Base-by-base conservation (phyloP, 2,329 filamentous ascomycete genomes). In the Penicillium crustosum region DNA sequence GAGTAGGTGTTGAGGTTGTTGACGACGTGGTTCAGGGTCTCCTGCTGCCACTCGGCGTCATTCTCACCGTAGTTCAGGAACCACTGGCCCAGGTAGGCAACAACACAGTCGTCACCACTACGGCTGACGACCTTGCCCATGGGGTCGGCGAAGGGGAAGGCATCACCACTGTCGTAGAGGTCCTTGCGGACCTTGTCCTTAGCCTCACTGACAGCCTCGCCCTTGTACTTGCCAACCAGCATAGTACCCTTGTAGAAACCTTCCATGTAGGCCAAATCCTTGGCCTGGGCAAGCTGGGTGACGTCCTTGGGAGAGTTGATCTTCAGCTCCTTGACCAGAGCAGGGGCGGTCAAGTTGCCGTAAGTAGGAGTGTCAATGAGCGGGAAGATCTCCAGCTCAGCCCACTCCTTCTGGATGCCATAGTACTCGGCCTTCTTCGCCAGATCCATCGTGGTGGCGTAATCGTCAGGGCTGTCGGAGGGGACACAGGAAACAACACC, bases 371-470 rank as follows among this genome's bases (percentile, higher is more conserved):
- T 97, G 58, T 91, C 83, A 63, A 96, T 95, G 67, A 99, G 89
- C 52, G 94, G 91, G 60, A 91, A 73, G 55, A 97, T 93, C 63
- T 97, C 91, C 54, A 93, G 81, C 72, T 96, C 90, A 4, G 90
- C 92, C 94, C 94, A 99, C 74, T 96, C 92, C 78, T 95, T 94
- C 79, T 96, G 84, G 73, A 99, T 97, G 51, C 90, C 89, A 76
- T 99, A 96, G 81, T 91, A 97, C 8, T 96, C 93, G 0, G 93
- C 85, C 81, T 99, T 99, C 83, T 97, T 97, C 39, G 86, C 86
- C 59, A 99, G 83, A 63, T 99, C 94, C 45, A 85, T 83, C 42
- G 93, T 83, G 31, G 92, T 99, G 44, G 92, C 92, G 75, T 89
- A 99, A 73, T 99, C 94, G 72, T 99, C 94, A 1, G 94, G 91